A percentile compares a stretch with the other conserved stretches of the same genome.
Evolutionary conservation across 768 basidiomycete species (phyloP).

Genomic region (Coprinellus aureogranulatus): DNA sequence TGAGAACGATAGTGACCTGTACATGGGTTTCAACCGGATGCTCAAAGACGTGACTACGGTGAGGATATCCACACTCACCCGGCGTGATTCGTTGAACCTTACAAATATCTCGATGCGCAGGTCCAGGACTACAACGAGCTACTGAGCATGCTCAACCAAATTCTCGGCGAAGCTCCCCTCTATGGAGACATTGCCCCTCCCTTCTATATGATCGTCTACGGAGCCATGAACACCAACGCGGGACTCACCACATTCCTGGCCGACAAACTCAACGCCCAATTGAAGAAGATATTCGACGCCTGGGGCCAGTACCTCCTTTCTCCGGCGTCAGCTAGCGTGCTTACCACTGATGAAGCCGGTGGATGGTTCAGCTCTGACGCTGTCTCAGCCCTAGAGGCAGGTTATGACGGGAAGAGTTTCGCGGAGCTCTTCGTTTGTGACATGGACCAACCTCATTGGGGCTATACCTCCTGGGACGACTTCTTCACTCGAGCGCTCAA

Average conservation of each 20-base stretch:
- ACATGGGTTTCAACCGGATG: constrained; percentile 34
- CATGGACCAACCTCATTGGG: constrained; percentile 37
- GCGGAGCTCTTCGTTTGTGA: constrained; percentile 38
- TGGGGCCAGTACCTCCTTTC: constrained; percentile 49
- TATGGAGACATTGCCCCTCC: constrained; percentile 6
- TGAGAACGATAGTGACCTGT: constrained; percentile 24
- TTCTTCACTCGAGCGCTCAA: constrained; percentile 52
- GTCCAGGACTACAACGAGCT: constrained; percentile 4
- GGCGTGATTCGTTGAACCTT: too few species aligned
- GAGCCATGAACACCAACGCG: constrained; percentile 15
- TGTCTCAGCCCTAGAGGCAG: constrained; percentile 11
- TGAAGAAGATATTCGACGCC: constrained; percentile 35
- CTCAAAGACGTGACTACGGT: constrained; percentile 16
- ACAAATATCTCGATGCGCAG: not conserved
- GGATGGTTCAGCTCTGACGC: constrained; percentile 46
- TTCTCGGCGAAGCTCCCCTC: constrained; percentile 1
- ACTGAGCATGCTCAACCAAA: not conserved
- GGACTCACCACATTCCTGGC: constrained; percentile 16
- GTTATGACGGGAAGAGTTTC: constrained; percentile 23
- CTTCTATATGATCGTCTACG: constrained; percentile 11
- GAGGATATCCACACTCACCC: not conserved
- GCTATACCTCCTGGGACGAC: constrained; percentile 51
- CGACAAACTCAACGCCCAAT: constrained; percentile 13
- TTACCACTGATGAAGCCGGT: constrained; percentile 24
- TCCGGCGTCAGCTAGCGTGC: constrained; percentile 37